Conservation (phyloP, 2,329 filamentous ascomycete genomes). For the Pseudopithomyces maydicus region DNA sequence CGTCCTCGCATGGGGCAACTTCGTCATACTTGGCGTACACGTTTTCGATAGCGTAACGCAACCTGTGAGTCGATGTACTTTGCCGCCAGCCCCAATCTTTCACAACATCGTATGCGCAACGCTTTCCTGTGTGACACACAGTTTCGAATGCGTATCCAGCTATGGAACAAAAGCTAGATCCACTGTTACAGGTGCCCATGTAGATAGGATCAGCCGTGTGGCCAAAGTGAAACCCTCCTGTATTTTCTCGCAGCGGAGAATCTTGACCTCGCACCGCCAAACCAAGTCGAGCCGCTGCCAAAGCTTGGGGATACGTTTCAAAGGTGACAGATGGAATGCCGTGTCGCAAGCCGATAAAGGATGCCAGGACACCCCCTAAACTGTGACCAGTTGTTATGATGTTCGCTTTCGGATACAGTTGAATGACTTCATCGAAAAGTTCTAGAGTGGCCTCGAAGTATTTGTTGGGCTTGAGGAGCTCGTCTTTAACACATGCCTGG, state of each 20-base stretch:
- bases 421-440: slow-evolving; percentile 38
- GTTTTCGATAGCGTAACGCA: slow-evolving; percentile 42
- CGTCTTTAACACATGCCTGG: slow-evolving; percentile 38
- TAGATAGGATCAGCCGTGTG: slow-evolving; percentile 44
- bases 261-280: slow-evolving; percentile 34
- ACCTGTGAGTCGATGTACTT: slow-evolving; percentile 37
- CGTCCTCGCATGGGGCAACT: slow-evolving; percentile 38
- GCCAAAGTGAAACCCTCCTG: slow-evolving; percentile 42
- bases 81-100: slow-evolving; percentile 45
- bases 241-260: slow-evolving; percentile 38
- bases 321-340: slow-evolving; percentile 40
- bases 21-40: slow-evolving; percentile 42
- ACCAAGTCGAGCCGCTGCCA: slow-evolving; percentile 40
- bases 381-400: slow-evolving; percentile 43
- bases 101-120: slow-evolving; percentile 43
- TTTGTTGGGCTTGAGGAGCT: slow-evolving; percentile 36
- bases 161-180: slow-evolving; percentile 43
- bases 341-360: slow-evolving; percentile 39
- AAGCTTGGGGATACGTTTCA: slow-evolving; percentile 43
- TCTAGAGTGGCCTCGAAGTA: slow-evolving; percentile 41
- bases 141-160: slow-evolving; percentile 45
- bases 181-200: slow-evolving; percentile 44
- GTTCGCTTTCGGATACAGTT: slow-evolving; percentile 39
- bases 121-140: slow-evolving; percentile 41
- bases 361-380: slow-evolving; percentile 41